Evolutionary conservation across 164 flowering plant species (phyloP), one percentile per base, ranked within the genome.

Genomic region (Hamamelis virginiana): DNA sequence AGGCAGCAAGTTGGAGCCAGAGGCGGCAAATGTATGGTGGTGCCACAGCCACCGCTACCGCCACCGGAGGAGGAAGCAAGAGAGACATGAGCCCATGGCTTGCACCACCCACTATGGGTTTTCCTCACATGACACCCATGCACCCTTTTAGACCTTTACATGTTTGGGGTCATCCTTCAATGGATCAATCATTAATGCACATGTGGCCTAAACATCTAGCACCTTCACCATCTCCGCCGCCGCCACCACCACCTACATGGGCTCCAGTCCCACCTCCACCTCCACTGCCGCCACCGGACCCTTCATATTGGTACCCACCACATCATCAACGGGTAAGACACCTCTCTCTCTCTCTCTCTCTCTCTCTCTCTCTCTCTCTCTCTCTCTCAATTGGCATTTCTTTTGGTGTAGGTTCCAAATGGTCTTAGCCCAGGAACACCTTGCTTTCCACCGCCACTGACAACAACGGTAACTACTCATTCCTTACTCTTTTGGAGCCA

Each of bases 101-200:
- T 52, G 84, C 91, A 68, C 94, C 97, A 25, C n/a, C n/a, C n/a
- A 85, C 88, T 45, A 83, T 91, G 70, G 94, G 92, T 0, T 90
- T 89, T 65, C 95, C 97, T 69, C 91, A 91, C 2, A 65, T 74
- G 59, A 27, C 86, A 13, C 81, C 88, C 15, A 26, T 76, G 72
- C 81, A 74, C 59, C 83, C 75, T 65, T 80, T 81, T 59, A 80
- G 94, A 65, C 97, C 97, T 12, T 77, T 95, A 44, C 98, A 95
- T 48, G 98, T 92, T 5, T 92, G 98, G 98, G 98, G 98, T 16
- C 98, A 95, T 74, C 97, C 97, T 14, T 67, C 91, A 23, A 74
- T 80, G 9, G 89, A 91, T 56, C 91, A 78, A 60, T 84, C 90
- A n/a, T 26, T 78, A 21, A 68, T 83, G 75, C 91, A 79, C 67